Evolutionary conservation across 129 eudicot species (phyloP).

Genomic region (Dittrichia graveolens): DNA sequence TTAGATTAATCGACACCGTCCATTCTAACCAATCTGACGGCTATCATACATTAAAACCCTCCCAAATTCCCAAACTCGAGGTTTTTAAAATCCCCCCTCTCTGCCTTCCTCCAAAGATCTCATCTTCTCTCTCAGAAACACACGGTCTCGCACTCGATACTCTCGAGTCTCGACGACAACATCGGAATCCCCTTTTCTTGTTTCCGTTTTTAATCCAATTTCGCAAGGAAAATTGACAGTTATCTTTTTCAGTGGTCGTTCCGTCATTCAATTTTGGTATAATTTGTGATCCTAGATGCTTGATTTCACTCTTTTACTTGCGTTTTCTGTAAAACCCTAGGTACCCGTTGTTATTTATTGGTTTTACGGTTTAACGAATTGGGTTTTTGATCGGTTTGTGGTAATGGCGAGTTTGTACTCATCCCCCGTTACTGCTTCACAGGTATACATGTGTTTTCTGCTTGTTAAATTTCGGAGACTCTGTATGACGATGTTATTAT

Average conservation of each 20-base stretch:
- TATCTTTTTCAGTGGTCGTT: background rate
- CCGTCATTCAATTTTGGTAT: background rate
- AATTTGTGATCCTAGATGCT: constrained; percentile 20
- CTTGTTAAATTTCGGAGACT: background rate
- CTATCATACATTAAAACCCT: constrained; percentile 13
- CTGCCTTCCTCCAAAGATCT: constrained; percentile 26
- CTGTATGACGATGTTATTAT: background rate
- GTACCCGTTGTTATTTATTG: constrained; percentile 12
- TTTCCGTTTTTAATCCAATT: background rate
- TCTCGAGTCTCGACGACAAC: background rate
- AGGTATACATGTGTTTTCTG: constrained; percentile 42
- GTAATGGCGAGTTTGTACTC: constrained; percentile 70
- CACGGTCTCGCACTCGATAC: background rate
- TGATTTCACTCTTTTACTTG: constrained; percentile 22
- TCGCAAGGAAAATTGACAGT: background rate
- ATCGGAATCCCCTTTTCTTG: constrained; percentile 9
- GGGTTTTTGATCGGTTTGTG: constrained; percentile 8
- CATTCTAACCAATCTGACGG: constrained; percentile 28
- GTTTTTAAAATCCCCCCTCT: constrained; percentile 17
- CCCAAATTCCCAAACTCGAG: constrained; percentile 23
- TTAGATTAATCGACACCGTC: constrained; percentile 24
- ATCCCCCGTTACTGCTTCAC: constrained; percentile 56
- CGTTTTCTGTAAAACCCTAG: constrained; percentile 17
- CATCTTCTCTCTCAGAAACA: constrained; percentile 30
- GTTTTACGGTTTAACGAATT: constrained; percentile 25